A percentile compares a stretch with the other conserved stretches of the same genome.
Conservation (phyloP, 139 green algal species). For the Closterium sp. region DNA sequence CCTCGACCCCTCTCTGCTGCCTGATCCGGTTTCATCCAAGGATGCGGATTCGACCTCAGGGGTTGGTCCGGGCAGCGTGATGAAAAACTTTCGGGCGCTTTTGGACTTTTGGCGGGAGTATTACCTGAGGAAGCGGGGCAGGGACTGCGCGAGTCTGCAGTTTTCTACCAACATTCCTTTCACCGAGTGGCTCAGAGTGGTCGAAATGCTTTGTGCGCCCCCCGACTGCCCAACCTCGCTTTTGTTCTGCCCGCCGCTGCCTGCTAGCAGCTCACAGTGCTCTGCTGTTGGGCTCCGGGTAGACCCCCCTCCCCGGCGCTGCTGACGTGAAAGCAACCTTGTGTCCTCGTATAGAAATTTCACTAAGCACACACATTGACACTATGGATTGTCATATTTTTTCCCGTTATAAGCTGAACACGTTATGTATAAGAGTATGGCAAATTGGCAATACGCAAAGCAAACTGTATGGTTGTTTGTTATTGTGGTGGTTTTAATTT, state of each 20-base stretch:
- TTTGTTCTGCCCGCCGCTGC: constrained; percentile 16
- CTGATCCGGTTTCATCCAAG: not conserved
- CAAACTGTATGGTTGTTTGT: too few relatives aligned
- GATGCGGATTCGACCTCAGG: not conserved
- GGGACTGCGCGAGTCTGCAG: constrained; percentile 46
- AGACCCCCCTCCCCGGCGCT: constrained; percentile 11
- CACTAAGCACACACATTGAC: too few relatives aligned
- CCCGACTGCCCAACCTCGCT: constrained; percentile 38
- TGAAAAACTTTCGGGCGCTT: constrained; percentile 49
- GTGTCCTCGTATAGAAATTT: too few relatives aligned
- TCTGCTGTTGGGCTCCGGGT: not conserved
- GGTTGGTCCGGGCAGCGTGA: constrained; percentile 18
- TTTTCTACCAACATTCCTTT: constrained; percentile 53
- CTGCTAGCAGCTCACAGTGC: not conserved
- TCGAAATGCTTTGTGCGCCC: constrained; percentile 26
- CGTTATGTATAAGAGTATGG: too few relatives aligned
- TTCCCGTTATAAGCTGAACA: too few relatives aligned
- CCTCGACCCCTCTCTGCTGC: not conserved
- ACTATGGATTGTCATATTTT: too few relatives aligned
- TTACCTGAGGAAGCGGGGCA: constrained; percentile 35
- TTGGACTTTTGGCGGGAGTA: constrained; percentile 53
- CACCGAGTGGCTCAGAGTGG: constrained; percentile 41
- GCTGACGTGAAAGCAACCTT: not conserved
- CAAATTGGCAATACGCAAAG: too few relatives aligned
- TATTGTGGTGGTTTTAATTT: too few relatives aligned